These are phyloP conservation scores for Panicum miliaceum DNA, from an alignment of 176 grass and related monocot genomes.

Conservation along the genomic window DNA sequence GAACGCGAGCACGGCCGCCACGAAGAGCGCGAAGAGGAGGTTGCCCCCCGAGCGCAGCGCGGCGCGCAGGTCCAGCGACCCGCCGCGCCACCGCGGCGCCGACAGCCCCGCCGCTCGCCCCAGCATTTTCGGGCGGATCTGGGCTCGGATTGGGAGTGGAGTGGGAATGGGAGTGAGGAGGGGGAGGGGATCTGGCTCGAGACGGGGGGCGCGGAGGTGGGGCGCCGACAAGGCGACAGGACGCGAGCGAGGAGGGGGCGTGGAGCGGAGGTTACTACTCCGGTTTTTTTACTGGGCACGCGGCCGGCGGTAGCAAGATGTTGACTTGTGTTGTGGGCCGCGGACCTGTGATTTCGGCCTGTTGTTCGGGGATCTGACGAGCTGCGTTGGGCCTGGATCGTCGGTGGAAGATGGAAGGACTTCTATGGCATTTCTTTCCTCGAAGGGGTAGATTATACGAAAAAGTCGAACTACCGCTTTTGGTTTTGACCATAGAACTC, in stretches of 20 bases:
- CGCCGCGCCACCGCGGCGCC: constrained; percentile 51
- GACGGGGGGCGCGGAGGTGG: background rate
- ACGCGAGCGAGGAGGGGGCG: background rate
- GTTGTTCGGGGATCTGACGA: background rate
- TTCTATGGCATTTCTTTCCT: too few species aligned
- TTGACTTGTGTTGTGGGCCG: background rate
- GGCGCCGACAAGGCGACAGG: constrained; percentile 37
- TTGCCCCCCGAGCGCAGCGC: constrained; percentile 67
- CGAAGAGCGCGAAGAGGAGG: constrained; percentile 89
- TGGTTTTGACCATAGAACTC: too few species aligned
- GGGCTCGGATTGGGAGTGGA: constrained; percentile 21
- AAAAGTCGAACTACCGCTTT: too few species aligned
- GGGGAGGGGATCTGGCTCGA: constrained; percentile 42
- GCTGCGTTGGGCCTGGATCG: too few species aligned
- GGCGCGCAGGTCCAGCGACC: constrained; percentile 49
- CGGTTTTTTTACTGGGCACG: background rate
- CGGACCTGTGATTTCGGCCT: background rate
- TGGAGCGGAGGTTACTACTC: background rate
- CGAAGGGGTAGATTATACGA: too few species aligned
- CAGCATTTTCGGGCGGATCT: constrained; percentile 55
- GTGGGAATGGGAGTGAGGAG: background rate
- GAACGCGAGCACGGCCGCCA: constrained; percentile 84
- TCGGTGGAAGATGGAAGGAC: too few species aligned
- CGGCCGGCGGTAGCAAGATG: background rate
- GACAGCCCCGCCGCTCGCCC: constrained; percentile 40